Conservation (phyloP, 2,329 filamentous ascomycete genomes). For the Colletotrichum lentis region DNA sequence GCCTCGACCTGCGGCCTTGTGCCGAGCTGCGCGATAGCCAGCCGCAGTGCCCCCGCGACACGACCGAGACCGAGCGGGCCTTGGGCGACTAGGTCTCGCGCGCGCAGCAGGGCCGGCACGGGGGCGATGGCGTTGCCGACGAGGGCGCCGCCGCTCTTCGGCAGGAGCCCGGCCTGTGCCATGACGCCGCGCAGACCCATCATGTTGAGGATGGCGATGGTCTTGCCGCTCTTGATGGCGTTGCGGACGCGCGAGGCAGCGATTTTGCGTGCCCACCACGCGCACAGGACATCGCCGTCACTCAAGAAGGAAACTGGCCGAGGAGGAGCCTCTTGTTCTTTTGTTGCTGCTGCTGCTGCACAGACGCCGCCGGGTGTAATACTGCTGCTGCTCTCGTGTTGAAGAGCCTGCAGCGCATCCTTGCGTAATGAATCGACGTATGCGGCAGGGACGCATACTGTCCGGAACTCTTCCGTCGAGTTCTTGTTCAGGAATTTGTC, state of each 20-base stretch:
- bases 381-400: neutral
- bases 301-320: slow-evolving; percentile 45
- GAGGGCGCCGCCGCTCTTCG: neutral
- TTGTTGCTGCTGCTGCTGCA: neutral
- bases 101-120: slow-evolving; percentile 26
- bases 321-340: neutral
- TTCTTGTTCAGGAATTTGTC: neutral
- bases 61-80: neutral
- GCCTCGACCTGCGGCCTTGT: slow-evolving; percentile 41
- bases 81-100: neutral
- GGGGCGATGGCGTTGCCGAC: slow-evolving; percentile 4
- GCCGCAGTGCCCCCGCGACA: neutral
- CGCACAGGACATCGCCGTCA: slow-evolving; percentile 50
- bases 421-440: slow-evolving; percentile 4
- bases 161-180: neutral
- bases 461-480: neutral
- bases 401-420: neutral
- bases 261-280: slow-evolving; percentile 48
- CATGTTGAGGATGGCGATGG: slow-evolving; percentile 5
- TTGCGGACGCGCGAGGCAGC: slow-evolving; percentile 35
- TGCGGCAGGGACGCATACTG: neutral
- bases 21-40: slow-evolving; percentile 26
- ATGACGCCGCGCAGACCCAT: slow-evolving; percentile 14
- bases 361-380: too few species aligned
- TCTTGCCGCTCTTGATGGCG: slow-evolving; percentile 2